Evolutionary conservation across 2,329 filamentous ascomycete genomes (phyloP).

Genomic region (Claviceps capensis): DNA sequence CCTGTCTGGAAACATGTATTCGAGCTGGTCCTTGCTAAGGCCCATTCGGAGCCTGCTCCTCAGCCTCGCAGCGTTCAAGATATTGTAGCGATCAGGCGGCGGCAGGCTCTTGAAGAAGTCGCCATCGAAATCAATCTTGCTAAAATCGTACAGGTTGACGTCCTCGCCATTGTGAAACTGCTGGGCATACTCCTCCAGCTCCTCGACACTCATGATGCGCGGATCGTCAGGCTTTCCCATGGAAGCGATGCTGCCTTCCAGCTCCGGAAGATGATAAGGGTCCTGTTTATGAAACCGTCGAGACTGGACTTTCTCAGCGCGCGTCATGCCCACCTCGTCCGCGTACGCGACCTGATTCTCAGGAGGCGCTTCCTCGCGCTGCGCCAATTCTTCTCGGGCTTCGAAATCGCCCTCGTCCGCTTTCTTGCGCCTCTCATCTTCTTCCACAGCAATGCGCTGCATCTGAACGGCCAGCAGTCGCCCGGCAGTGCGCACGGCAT

Average conservation of each 20-base stretch:
- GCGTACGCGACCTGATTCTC: conserved; percentile 68
- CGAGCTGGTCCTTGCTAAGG: conserved; percentile 87
- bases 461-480: conserved; percentile 90
- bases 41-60: conserved; percentile 88
- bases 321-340: conserved; percentile 74
- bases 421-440: conserved; percentile 50
- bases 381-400: conserved; percentile 23
- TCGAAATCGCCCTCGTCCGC: conserved; percentile 31
- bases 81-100: conserved; percentile 86
- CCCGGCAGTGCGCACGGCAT: conserved; percentile 82
- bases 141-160: conserved; percentile 86
- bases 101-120: conserved; percentile 90
- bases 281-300: conserved; percentile 84
- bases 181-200: conserved; percentile 83
- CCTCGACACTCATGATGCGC: conserved; percentile 88
- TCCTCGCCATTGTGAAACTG: conserved; percentile 91
- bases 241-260: conserved; percentile 63
- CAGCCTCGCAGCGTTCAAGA: conserved; percentile 82
- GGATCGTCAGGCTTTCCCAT: conserved; percentile 90
- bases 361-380: conserved; percentile 55
- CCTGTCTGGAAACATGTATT: conserved; percentile 90
- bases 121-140: conserved; percentile 95
- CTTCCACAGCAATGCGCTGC: conserved; percentile 79
- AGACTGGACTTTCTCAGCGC: conserved; percentile 58
- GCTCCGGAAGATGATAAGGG: conserved; percentile 83